These are phyloP conservation scores for Hortaea sp. DNA, from an alignment of 2,329 filamentous ascomycete genomes.

Conservation along the genomic window DNA sequence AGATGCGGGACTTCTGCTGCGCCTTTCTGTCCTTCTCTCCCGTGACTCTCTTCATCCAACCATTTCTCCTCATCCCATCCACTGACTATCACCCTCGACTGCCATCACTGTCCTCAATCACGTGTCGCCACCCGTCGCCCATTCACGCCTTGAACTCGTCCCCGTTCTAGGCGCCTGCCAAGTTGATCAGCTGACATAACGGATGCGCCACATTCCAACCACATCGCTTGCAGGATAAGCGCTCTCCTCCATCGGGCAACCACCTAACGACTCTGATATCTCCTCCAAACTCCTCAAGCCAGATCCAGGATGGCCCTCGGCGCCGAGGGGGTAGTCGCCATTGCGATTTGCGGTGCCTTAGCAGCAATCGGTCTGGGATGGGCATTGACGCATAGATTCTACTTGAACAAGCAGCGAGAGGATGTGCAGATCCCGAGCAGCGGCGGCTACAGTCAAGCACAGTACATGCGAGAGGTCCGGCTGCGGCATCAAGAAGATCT, in stretches of 20 bases:
- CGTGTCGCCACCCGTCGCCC: too few species aligned
- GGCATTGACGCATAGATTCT: constrained; percentile 14
- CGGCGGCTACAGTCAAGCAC: constrained; percentile 11
- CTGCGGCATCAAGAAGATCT: constrained; percentile 9
- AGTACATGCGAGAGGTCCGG: constrained; percentile 21
- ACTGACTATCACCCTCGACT: too few species aligned
- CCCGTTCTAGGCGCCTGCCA: too few species aligned
- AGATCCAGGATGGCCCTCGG: not conserved
- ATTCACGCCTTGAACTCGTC: too few species aligned
- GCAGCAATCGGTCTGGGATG: constrained; percentile 12
- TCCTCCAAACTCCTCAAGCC: not conserved
- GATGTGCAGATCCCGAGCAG: not conserved
- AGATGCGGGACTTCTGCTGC: too few species aligned
- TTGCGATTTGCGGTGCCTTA: constrained; percentile 12
- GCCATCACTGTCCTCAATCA: too few species aligned
- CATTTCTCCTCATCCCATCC: too few species aligned
- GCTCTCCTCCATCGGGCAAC: not conserved
- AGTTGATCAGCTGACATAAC: too few species aligned
- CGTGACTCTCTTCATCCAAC: too few species aligned
- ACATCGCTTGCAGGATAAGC: not conserved
- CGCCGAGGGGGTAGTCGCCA: not conserved
- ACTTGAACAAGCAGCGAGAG: not conserved
- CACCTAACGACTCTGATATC: not conserved
- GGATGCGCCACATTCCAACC: not conserved
- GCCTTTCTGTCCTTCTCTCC: too few species aligned